A percentile compares a stretch with the other conserved stretches of the same genome.
phyloP scores from a whole-genome alignment of 108 stramenopile genomes.

The Skeletonema menzelii region DNA sequence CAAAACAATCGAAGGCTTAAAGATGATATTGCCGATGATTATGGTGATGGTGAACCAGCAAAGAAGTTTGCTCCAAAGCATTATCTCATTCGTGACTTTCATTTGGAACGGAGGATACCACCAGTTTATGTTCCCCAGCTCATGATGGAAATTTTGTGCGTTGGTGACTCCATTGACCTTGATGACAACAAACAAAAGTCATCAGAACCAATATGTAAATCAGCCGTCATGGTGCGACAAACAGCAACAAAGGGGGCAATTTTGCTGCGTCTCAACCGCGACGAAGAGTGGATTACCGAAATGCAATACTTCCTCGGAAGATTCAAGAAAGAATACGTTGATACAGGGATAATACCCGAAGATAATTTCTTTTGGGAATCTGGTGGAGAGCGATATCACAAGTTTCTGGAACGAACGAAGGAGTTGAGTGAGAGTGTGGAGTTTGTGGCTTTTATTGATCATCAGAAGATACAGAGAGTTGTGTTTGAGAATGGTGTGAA shows the following conservation, averaged over 20 bases:
- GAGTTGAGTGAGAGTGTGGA: constrained; percentile 51
- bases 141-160: constrained; percentile 87
- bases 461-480: constrained; percentile 40
- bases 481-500: constrained; percentile 20
- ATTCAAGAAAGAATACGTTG: constrained; percentile 63
- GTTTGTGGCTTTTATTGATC: constrained; percentile 36
- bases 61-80: constrained; percentile 7
- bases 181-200: neutral
- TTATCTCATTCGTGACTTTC: constrained; percentile 33
- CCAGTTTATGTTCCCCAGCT: constrained; percentile 80
- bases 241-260: constrained; percentile 80
- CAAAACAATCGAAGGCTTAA: constrained; percentile 2
- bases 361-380: constrained; percentile 72
- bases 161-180: constrained; percentile 49
- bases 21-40: constrained; percentile 5
- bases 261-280: constrained; percentile 68
- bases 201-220: constrained; percentile 49
- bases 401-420: constrained; percentile 48
- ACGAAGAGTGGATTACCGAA: constrained; percentile 83
- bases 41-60: neutral
- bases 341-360: constrained; percentile 52
- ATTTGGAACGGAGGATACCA: constrained; percentile 46
- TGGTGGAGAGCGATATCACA: constrained; percentile 38
- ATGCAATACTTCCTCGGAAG: constrained; percentile 77
- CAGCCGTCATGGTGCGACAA: constrained; percentile 84